A percentile compares a stretch with the other conserved stretches of the same genome.
Evolutionary conservation across 2,329 filamentous ascomycete genomes (phyloP).

Genomic region (Calonectria crousiana): DNA sequence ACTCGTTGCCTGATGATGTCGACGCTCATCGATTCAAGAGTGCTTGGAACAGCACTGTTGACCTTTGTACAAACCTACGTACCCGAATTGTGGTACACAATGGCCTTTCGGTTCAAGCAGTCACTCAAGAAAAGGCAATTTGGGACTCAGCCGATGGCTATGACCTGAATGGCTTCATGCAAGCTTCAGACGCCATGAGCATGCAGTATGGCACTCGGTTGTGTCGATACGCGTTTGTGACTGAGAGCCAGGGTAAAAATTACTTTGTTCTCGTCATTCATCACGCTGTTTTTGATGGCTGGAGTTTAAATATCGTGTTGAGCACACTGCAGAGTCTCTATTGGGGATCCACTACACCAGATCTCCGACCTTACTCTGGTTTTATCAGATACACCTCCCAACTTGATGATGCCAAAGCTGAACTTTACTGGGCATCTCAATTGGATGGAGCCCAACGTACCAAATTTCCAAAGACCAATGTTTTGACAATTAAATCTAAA

Average conservation of each 20-base stretch:
- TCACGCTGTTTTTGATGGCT: conserved; percentile 1
- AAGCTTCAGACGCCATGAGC: not conserved
- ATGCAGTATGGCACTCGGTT: not conserved
- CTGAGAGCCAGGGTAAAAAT: not conserved
- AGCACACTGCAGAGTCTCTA: not conserved
- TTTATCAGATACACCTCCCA: not conserved
- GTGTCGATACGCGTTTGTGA: not conserved
- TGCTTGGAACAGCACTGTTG: not conserved
- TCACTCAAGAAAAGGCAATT: not conserved
- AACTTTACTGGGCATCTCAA: not conserved
- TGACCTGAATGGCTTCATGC: not conserved
- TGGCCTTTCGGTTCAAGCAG: not conserved
- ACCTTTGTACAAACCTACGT: not conserved
- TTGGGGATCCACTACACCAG: not conserved
- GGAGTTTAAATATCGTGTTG: not conserved
- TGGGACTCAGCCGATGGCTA: not conserved
- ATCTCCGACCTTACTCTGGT: not conserved
- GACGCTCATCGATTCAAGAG: not conserved
- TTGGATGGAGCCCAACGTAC: not conserved
- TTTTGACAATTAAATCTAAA: not conserved
- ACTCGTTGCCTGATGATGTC: not conserved
- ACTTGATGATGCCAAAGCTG: not conserved
- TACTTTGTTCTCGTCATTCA: conserved; percentile 5
- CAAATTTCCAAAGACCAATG: not conserved
- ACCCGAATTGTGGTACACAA: not conserved